phyloP scores from a whole-genome alignment of 1,284 basidiomycete genomes.

The Cryptococcus hybrid region DNA sequence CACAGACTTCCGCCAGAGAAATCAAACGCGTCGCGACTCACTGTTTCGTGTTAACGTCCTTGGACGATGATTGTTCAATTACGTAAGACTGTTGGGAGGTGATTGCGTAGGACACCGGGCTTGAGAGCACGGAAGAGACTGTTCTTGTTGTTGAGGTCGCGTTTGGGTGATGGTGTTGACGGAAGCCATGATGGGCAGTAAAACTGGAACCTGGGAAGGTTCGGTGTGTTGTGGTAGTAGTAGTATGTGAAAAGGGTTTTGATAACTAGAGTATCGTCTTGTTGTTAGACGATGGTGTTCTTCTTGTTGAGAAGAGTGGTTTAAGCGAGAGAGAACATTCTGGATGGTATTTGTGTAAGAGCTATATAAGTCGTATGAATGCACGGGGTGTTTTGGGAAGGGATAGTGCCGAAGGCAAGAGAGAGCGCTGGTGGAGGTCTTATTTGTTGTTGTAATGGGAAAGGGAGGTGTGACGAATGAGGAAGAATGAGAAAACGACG shows the following conservation, averaged over 20 bases:
- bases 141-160: slow-evolving; percentile 8
- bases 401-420: slow-evolving; percentile 10
- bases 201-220: slow-evolving; percentile 17
- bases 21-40: slow-evolving; percentile 1
- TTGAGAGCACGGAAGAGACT: slow-evolving; percentile 11
- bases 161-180: slow-evolving; percentile 4
- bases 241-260: slow-evolving; percentile 4
- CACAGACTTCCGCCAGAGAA: not conserved
- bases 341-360: slow-evolving; percentile 21
- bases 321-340: slow-evolving; percentile 29
- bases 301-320: slow-evolving; percentile 15
- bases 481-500: slow-evolving; percentile 8
- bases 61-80: slow-evolving; percentile 10
- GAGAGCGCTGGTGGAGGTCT: not conserved
- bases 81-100: slow-evolving; percentile 16
- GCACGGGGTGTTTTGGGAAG: slow-evolving; percentile 4
- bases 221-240: slow-evolving; percentile 6
- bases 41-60: slow-evolving; percentile 12
- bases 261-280: slow-evolving; percentile 6
- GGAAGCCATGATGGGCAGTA: slow-evolving; percentile 28
- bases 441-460: not conserved
- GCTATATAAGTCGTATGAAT: slow-evolving; percentile 11
- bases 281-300: slow-evolving; percentile 14
- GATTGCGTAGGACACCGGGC: slow-evolving; percentile 15
- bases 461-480: slow-evolving; percentile 2